phyloP scores from a whole-genome alignment of 2,329 filamentous ascomycete genomes.

The Trichocomaceae sp. region DNA sequence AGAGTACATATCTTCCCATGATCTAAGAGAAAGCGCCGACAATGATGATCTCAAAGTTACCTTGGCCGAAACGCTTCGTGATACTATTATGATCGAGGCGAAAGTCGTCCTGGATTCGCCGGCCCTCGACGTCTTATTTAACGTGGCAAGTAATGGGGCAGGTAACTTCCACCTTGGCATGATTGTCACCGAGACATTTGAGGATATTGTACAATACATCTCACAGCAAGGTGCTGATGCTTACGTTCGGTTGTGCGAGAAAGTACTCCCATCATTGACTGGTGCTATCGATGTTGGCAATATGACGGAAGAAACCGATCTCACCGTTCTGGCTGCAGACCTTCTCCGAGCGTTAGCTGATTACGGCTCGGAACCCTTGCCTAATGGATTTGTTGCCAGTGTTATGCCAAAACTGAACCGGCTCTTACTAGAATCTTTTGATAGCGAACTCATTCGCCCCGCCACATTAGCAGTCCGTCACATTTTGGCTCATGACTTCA shows the following conservation, averaged over 20 bases:
- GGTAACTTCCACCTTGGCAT: slow-evolving; percentile 86
- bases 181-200: slow-evolving; percentile 83
- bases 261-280: slow-evolving; percentile 79
- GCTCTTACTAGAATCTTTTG: slow-evolving; percentile 73
- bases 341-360: slow-evolving; percentile 74
- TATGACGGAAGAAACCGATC: slow-evolving; percentile 68
- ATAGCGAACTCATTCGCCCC: slow-evolving; percentile 81
- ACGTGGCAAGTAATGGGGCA: slow-evolving; percentile 79
- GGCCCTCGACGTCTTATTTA: slow-evolving; percentile 74
- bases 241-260: slow-evolving; percentile 73
- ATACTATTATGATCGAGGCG: slow-evolving; percentile 74
- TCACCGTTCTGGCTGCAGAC: slow-evolving; percentile 82
- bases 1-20: slow-evolving; percentile 70
- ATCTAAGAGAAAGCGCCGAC: slow-evolving; percentile 75
- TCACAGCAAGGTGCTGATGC: slow-evolving; percentile 57
- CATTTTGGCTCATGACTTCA: slow-evolving; percentile 80
- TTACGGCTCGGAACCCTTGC: slow-evolving; percentile 76
- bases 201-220: slow-evolving; percentile 70
- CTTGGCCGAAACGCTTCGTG: slow-evolving; percentile 75
- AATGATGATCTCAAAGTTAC: slow-evolving; percentile 89
- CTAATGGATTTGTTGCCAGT: slow-evolving; percentile 74
- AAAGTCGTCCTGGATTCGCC: slow-evolving; percentile 65
- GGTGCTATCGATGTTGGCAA: slow-evolving; percentile 84
- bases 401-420: slow-evolving; percentile 81
- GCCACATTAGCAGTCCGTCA: slow-evolving; percentile 82